Conservation (phyloP, 345 rosid genomes). For the Kandelia obovata region DNA sequence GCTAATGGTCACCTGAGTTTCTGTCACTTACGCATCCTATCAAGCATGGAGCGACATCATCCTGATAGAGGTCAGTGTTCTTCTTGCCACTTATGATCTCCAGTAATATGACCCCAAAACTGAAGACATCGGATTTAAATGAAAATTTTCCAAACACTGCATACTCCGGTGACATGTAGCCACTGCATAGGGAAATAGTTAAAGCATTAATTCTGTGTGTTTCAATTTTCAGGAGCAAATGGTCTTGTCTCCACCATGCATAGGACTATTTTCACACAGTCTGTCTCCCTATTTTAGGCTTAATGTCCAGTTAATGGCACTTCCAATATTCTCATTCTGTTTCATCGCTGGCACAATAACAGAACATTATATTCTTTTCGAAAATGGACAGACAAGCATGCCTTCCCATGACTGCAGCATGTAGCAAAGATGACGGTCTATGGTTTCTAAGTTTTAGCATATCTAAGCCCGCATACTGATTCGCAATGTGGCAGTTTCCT, state of each 20-base stretch:
- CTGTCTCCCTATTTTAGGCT: no score
- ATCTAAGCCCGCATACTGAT: no score
- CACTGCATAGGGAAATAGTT: conserved; percentile 7
- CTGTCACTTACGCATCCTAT: conserved; percentile 13
- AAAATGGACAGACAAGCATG: not conserved
- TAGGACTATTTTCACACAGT: no score
- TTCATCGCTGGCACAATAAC: no score
- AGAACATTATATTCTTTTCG: no score
- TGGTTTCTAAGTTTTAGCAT: no score
- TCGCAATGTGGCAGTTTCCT: no score
- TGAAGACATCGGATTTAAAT: conserved; percentile 20
- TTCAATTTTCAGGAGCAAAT: no score
- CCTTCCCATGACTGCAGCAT: no score
- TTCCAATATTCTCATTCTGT: no score
- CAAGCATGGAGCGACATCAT: not conserved
- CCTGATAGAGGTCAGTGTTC: not conserved
- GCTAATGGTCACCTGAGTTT: not conserved
- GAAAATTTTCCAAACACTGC: conserved; percentile 20
- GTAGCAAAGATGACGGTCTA: no score
- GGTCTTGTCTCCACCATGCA: not conserved
- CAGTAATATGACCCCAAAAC: conserved; percentile 24
- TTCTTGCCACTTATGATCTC: conserved; percentile 24
- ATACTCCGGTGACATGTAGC: conserved; percentile 29
- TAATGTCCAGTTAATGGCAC: no score
- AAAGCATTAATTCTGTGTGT: not conserved